Evolutionary conservation across 202 grass and related monocot genomes (phyloP).

Genomic region (Brachypodium distachyon): DNA sequence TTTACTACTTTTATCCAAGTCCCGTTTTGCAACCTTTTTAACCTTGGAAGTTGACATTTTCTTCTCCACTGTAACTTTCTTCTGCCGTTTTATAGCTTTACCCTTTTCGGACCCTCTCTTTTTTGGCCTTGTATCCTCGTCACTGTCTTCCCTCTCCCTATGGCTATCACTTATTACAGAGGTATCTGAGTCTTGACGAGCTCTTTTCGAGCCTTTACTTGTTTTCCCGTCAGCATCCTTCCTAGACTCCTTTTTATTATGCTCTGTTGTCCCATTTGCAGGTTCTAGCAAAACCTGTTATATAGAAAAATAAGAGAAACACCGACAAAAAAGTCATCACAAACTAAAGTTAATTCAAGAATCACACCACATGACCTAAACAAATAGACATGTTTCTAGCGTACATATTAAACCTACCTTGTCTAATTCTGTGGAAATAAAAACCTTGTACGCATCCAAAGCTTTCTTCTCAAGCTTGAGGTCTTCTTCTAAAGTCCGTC

Average conservation of each 20-base stretch:
- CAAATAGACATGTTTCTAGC: not conserved
- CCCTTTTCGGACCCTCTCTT: constrained; percentile 46
- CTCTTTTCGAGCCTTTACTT: constrained; percentile 57
- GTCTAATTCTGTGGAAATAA: constrained; percentile 64
- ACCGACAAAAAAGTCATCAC: not conserved
- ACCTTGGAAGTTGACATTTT: constrained; percentile 44
- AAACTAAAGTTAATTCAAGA: not conserved
- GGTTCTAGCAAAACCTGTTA: constrained; percentile 61
- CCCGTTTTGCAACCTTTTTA: constrained; percentile 41
- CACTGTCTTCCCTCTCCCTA: constrained; percentile 43
- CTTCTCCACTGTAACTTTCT: constrained; percentile 30
- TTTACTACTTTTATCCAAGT: constrained; percentile 37
- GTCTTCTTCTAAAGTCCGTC: constrained; percentile 85
- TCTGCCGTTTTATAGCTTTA: constrained; percentile 56
- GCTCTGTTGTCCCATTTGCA: constrained; percentile 55
- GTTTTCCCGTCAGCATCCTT: constrained; percentile 28
- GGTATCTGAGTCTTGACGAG: constrained; percentile 39
- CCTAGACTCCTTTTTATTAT: constrained; percentile 32
- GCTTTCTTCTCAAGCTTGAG: constrained; percentile 70
- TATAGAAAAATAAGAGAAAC: constrained; percentile 12
- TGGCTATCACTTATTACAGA: constrained; percentile 51
- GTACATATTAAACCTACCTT: constrained; percentile 32
- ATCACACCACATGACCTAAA: constrained; percentile 18
- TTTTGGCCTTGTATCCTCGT: constrained; percentile 46
- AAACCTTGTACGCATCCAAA: constrained; percentile 65